Conservation (phyloP, 1,284 basidiomycete species). For the Vanrija sp. region DNA sequence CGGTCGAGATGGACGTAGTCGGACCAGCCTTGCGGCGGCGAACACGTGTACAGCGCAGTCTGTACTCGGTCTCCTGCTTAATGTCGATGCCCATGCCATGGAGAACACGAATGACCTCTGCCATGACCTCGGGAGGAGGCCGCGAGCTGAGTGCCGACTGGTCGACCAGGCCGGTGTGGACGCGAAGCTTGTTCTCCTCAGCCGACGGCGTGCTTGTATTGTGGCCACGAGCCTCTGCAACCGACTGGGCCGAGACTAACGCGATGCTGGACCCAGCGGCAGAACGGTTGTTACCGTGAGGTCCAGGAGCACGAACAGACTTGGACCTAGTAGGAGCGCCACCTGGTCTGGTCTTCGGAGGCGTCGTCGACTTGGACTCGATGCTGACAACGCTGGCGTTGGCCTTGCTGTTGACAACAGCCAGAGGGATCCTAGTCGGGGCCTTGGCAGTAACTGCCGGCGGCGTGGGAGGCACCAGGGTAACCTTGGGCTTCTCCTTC, state of each 20-base stretch:
- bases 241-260: not conserved
- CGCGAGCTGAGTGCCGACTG: constrained; percentile 83
- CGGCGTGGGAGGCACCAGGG: not conserved
- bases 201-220: constrained; percentile 8
- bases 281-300: not conserved
- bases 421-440: constrained; percentile 1
- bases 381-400: constrained; percentile 12
- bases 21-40: constrained; percentile 62
- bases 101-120: constrained; percentile 72
- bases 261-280: not conserved
- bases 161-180: constrained; percentile 91
- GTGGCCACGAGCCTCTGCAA: not conserved
- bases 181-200: constrained; percentile 63
- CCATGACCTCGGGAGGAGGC: constrained; percentile 80
- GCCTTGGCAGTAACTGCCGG: not conserved
- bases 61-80: constrained; percentile 80
- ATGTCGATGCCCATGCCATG: constrained; percentile 88
- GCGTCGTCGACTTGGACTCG: not conserved
- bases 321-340: constrained; percentile 21
- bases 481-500: not conserved
- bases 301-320: constrained; percentile 9
- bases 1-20: constrained; percentile 41
- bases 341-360: no score
- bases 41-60: constrained; percentile 71
- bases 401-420: constrained; percentile 23